A percentile compares a stretch with the other conserved stretches of the same genome.
These are phyloP conservation scores for Trichophyton simii DNA, from an alignment of 2,329 filamentous ascomycete species.

Conservation along the genomic window DNA sequence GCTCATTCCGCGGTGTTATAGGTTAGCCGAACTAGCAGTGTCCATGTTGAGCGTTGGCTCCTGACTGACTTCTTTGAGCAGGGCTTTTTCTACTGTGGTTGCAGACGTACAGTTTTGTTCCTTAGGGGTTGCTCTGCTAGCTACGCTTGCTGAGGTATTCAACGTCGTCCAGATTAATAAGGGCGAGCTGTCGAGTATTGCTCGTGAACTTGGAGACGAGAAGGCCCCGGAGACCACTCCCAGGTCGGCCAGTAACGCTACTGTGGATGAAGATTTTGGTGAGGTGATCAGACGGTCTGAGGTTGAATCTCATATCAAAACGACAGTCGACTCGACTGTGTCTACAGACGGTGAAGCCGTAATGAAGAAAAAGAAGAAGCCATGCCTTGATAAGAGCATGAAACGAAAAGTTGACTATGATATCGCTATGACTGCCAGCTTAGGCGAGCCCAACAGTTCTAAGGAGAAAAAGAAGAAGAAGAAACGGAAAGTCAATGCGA, in stretches of 20 bases:
- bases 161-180: slow-evolving; percentile 19
- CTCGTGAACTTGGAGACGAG: neutral
- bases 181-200: neutral
- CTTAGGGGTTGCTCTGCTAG: slow-evolving; percentile 57
- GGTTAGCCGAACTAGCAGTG: slow-evolving; percentile 20
- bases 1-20: slow-evolving; percentile 31
- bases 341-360: neutral
- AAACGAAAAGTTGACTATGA: slow-evolving; percentile 6
- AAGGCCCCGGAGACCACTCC: neutral
- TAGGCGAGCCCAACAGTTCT: neutral
- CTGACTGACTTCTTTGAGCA: slow-evolving; percentile 10
- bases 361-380: neutral
- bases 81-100: slow-evolving; percentile 53
- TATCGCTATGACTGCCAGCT: neutral
- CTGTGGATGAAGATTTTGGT: slow-evolving; percentile 9
- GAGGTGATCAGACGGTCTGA: slow-evolving; percentile 6
- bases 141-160: slow-evolving; percentile 48
- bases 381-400: neutral
- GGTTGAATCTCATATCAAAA: neutral
- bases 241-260: neutral
- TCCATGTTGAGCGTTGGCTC: no score
- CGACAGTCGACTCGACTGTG: neutral
- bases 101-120: slow-evolving; percentile 61
- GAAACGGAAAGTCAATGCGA: slow-evolving; percentile 49
- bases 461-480: slow-evolving; percentile 29